Base-by-base conservation (phyloP, 257 asterid genomes). In the Cordia subcordata region DNA sequence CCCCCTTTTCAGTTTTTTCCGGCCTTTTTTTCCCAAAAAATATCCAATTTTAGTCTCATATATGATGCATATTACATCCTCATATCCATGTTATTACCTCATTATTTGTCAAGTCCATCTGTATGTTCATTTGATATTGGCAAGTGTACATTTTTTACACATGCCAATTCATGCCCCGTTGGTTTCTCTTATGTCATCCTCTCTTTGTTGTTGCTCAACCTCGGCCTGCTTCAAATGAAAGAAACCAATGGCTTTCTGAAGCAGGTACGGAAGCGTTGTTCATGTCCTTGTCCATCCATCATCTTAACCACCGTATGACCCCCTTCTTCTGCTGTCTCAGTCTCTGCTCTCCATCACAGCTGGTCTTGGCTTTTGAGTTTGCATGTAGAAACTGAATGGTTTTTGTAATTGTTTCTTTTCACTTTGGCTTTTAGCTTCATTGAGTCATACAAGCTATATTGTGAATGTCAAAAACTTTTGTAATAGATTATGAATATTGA, bases 191-290 rank as follows among this genome's bases (percentile, higher is more conserved):
- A 22, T 60, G 56, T 39, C 14, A 19, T 32, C 46, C 14, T 53
- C 38, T 22, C 9, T 53, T 38, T 22, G 39, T 53, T 12, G n/a
- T 21, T 11, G 87, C 66, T 84, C 96, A 86, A 89, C 94, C 97
- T 89, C 95, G 87, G 85, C 91, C 89, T 80, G 89, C 77, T 82
- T 80, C 75, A 55, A 70, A 56, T 53, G 16, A 68, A 79, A 58
- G 70, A 60, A 73, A 67, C 64, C 45, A 68, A 58, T 55, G 77
- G 57, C 63, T 57, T 53, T 68, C 64, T 39, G 62, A 55, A 75
- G 81, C 81, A 70, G 94, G 94, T 38, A 79, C 95, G 35, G 95
- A 89, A 86, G 97, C 82, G 93, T 85, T 85, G 96, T 83, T 73
- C 90, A 76, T 53, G 10, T 53, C 55, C 66, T 50, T 50, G 50